Conservation (phyloP, 768 basidiomycete genomes). For the Rhizopogon salebrosus region DNA sequence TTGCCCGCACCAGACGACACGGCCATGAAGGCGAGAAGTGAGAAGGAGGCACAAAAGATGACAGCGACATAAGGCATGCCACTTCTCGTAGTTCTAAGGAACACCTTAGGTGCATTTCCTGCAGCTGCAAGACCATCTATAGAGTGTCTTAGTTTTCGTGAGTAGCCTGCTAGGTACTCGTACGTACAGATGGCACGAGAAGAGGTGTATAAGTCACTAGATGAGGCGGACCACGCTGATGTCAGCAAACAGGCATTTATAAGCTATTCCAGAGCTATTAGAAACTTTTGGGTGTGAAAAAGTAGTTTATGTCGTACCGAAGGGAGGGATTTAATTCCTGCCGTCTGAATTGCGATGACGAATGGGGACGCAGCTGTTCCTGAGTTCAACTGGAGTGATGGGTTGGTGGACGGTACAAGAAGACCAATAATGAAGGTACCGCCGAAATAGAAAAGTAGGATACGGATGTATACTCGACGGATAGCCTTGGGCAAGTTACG, state of each 20-base stretch:
- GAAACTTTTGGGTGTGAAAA: neutral
- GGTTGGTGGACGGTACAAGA: slow-evolving; percentile 70
- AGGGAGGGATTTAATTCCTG: slow-evolving; percentile 85
- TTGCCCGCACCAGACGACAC: slow-evolving; percentile 56
- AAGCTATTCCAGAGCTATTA: slow-evolving; percentile 35
- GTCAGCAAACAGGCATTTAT: slow-evolving; percentile 83
- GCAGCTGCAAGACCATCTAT: slow-evolving; percentile 74
- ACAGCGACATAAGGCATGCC: slow-evolving; percentile 80
- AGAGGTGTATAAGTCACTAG: slow-evolving; percentile 84
- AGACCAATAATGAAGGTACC: slow-evolving; percentile 76
- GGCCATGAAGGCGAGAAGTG: slow-evolving; percentile 79
- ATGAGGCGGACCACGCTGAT: slow-evolving; percentile 90
- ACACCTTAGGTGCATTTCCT: slow-evolving; percentile 81
- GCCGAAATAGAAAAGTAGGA: slow-evolving; percentile 73
- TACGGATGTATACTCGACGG: slow-evolving; percentile 65
- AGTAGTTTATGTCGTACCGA: slow-evolving; percentile 42
- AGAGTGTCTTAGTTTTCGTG: slow-evolving; percentile 1
- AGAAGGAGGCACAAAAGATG: slow-evolving; percentile 61
- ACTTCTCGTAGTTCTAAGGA: slow-evolving; percentile 57
- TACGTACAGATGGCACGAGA: slow-evolving; percentile 78
- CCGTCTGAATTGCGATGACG: slow-evolving; percentile 80
- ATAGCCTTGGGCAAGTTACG: slow-evolving; percentile 54
- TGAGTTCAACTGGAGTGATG: slow-evolving; percentile 41
- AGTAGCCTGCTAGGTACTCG: neutral
- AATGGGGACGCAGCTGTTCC: slow-evolving; percentile 78